Evolutionary conservation across 2,329 filamentous ascomycete genomes (phyloP).

Genomic region (Paracamarosporium sp.): DNA sequence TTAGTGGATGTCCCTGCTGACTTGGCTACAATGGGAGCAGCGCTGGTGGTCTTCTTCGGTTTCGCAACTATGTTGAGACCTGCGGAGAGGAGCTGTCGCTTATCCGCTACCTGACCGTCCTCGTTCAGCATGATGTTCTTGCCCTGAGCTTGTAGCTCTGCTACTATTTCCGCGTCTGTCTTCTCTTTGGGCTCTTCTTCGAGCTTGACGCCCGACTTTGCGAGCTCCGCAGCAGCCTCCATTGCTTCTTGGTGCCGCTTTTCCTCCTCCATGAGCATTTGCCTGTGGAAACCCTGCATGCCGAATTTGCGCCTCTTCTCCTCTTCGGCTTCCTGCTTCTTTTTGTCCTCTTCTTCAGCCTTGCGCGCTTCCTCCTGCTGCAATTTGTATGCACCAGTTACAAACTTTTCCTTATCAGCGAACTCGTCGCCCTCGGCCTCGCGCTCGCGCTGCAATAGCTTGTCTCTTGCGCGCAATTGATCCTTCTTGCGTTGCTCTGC

Average conservation of each 20-base stretch:
- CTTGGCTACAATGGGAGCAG: conserved; percentile 23
- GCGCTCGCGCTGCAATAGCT: conserved; percentile 77
- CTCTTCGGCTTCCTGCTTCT: conserved; percentile 69
- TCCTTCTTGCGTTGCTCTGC: conserved; percentile 81
- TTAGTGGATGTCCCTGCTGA: conserved; percentile 20
- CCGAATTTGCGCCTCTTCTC: conserved; percentile 71
- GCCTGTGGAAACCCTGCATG: conserved; percentile 80
- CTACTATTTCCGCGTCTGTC: conserved; percentile 69
- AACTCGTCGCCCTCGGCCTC: conserved; percentile 83
- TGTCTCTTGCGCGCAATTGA: conserved; percentile 78
- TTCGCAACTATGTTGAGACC: conserved; percentile 76
- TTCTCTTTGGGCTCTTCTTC: conserved; percentile 56
- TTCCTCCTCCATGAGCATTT: conserved; percentile 74
- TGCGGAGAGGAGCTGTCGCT: conserved; percentile 77
- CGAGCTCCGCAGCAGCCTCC: conserved; percentile 64
- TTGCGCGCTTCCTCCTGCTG: conserved; percentile 78
- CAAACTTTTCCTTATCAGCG: conserved; percentile 84
- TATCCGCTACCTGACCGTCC: conserved; percentile 83
- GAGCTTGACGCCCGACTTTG: conserved; percentile 40
- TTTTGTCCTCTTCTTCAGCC: conserved; percentile 74
- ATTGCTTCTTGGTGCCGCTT: conserved; percentile 72
- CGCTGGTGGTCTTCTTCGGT: conserved; percentile 57
- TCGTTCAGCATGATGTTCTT: conserved; percentile 76
- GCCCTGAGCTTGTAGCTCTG: conserved; percentile 69
- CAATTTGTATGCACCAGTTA: conserved; percentile 81